These are phyloP conservation scores for Trichoderma sp. DNA, from an alignment of 2,329 filamentous ascomycete species.

Conservation along the genomic window DNA sequence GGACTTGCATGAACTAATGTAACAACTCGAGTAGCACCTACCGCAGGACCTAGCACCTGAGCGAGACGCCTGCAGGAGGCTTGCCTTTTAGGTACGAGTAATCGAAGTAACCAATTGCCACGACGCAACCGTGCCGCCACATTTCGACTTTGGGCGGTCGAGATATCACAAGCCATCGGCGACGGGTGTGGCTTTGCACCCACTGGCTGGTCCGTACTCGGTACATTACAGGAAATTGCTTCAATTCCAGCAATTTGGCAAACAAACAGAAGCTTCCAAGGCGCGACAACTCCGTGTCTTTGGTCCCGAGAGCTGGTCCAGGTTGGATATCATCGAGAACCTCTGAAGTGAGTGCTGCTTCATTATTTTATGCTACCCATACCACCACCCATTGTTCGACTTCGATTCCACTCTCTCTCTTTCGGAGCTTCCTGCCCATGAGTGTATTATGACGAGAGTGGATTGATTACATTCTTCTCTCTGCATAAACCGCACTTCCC, in stretches of 20 bases:
- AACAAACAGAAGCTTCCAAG: not conserved
- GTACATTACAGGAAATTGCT: not conserved
- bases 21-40: slow-evolving; percentile 14
- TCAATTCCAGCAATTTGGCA: not conserved
- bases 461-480: not conserved
- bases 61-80: slow-evolving; percentile 10
- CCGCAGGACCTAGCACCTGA: slow-evolving; percentile 5
- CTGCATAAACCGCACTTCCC: not conserved
- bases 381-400: not conserved
- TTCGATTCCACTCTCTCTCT: not conserved
- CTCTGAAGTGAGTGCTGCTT: not conserved
- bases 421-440: too few species aligned
- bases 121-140: slow-evolving; percentile 7
- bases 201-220: not conserved
- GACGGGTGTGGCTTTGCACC: slow-evolving; percentile 2
- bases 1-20: slow-evolving; percentile 19
- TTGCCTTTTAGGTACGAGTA: not conserved
- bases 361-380: not conserved
- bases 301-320: not conserved
- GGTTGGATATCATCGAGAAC: not conserved
- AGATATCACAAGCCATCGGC: not conserved
- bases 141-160: not conserved
- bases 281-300: not conserved
- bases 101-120: slow-evolving; percentile 8
- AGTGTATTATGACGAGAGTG: not conserved